Evolutionary conservation across 192 early-diverging fungal genomes (phyloP).

Genomic region (Podochytrium sp.): DNA sequence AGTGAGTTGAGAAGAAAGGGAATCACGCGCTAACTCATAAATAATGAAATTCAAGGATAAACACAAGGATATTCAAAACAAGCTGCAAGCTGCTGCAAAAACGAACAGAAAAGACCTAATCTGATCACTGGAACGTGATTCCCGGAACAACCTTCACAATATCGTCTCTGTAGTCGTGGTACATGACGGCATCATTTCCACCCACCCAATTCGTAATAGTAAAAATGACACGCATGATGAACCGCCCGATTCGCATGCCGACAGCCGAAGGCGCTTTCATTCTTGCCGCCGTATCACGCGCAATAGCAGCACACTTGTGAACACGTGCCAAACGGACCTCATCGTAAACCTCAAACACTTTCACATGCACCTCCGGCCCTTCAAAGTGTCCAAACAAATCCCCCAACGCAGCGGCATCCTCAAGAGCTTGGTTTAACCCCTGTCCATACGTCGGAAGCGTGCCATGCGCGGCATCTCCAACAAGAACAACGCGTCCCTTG

Average conservation of each 20-base stretch:
- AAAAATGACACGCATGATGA: constrained; percentile 19
- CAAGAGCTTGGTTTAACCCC: constrained; percentile 7
- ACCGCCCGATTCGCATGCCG: not conserved
- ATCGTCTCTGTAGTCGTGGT: constrained; percentile 6
- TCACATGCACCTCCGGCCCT: not conserved
- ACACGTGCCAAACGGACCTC: not conserved
- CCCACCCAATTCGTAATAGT: not conserved
- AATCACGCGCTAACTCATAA: too few species aligned
- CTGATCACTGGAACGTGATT: too few species aligned
- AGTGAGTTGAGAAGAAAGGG: too few species aligned
- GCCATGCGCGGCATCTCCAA: constrained; percentile 25
- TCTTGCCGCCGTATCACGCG: not conserved
- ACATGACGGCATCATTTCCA: not conserved
- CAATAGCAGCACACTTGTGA: not conserved
- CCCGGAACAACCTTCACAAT: not conserved
- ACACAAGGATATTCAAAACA: too few species aligned
- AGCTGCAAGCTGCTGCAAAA: too few species aligned
- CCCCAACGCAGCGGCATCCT: constrained; percentile 4
- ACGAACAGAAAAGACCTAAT: too few species aligned
- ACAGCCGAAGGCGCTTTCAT: not conserved
- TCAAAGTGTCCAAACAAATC: constrained; percentile 11
- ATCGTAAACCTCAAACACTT: constrained; percentile 6
- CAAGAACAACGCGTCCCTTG: constrained; percentile 14
- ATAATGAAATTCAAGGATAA: too few species aligned
- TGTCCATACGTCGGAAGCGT: constrained; percentile 7